Percentiles rank a stretch among this genome's conserved stretches.
These are phyloP conservation scores for Epicoccum sorghinum DNA, from an alignment of 2,329 filamentous ascomycete species.

Conservation along the genomic window DNA sequence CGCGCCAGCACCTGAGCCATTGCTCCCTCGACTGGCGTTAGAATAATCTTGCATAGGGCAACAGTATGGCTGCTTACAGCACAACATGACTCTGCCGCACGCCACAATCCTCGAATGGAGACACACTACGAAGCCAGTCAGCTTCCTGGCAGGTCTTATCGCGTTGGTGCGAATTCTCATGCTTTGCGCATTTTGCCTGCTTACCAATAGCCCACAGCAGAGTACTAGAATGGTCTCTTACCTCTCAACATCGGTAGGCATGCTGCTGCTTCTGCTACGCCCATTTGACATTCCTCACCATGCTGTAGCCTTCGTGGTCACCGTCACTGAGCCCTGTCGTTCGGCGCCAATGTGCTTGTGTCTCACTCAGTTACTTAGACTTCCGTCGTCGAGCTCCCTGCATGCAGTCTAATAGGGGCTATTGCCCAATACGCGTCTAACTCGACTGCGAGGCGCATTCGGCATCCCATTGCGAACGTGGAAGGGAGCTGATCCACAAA, in stretches of 20 bases:
- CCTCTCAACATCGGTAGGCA: constrained; percentile 8
- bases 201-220: constrained; percentile 9
- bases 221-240: constrained; percentile 12
- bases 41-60: constrained; percentile 22
- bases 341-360: no score
- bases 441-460: constrained; percentile 13
- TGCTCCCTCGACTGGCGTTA: constrained; percentile 10
- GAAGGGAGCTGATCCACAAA: constrained; percentile 12
- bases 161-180: not conserved
- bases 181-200: constrained; percentile 2
- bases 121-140: constrained; percentile 13
- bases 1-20: not conserved
- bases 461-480: constrained; percentile 10
- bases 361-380: no score
- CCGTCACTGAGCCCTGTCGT: no score
- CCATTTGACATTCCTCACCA: not conserved
- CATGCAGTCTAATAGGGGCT: not conserved
- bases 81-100: constrained; percentile 16
- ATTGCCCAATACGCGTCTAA: not conserved
- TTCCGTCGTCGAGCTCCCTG: not conserved
- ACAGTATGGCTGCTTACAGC: constrained; percentile 26
- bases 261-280: constrained; percentile 15
- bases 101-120: constrained; percentile 15
- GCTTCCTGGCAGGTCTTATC: constrained; percentile 8
- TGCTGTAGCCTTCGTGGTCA: not conserved